phyloP scores from a whole-genome alignment of 108 stramenopile genomes.

The Nitzschia sp. region DNA sequence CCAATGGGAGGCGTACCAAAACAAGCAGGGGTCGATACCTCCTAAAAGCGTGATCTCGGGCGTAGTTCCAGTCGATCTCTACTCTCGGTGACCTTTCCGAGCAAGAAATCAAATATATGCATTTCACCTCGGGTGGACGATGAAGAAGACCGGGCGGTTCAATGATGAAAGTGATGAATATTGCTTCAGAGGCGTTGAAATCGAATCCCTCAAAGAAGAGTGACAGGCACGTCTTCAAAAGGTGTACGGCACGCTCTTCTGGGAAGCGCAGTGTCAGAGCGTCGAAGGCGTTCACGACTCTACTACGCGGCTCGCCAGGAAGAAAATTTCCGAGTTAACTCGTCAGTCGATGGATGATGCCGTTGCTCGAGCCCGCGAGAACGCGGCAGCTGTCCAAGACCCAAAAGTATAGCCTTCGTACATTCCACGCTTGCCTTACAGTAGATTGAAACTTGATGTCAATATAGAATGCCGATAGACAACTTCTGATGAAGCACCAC shows the following conservation, averaged over 20 bases:
- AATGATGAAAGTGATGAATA: not conserved
- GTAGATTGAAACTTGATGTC: too few species aligned
- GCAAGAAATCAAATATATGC: not conserved
- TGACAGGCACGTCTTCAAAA: not conserved
- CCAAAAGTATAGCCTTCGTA: too few species aligned
- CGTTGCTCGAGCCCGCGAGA: not conserved
- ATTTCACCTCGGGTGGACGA: not conserved
- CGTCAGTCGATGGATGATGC: not conserved
- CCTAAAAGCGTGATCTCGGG: too few species aligned
- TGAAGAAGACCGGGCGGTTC: not conserved
- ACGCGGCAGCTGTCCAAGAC: not conserved
- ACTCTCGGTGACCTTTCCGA: not conserved
- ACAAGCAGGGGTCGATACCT: too few species aligned
- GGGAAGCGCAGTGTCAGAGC: not conserved
- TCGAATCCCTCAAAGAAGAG: not conserved
- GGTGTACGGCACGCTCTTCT: not conserved
- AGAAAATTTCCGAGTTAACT: not conserved
- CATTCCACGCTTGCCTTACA: too few species aligned
- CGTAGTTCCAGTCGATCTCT: not conserved
- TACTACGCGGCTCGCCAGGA: not conserved
- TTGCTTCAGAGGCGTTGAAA: not conserved
- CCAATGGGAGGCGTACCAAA: too few species aligned
- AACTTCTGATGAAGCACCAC: too few species aligned
- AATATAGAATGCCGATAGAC: too few species aligned
- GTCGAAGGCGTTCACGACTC: not conserved